Base-by-base conservation (phyloP, 2,329 filamentous ascomycete genomes). In the Phaeophleospora eucalypticola region DNA sequence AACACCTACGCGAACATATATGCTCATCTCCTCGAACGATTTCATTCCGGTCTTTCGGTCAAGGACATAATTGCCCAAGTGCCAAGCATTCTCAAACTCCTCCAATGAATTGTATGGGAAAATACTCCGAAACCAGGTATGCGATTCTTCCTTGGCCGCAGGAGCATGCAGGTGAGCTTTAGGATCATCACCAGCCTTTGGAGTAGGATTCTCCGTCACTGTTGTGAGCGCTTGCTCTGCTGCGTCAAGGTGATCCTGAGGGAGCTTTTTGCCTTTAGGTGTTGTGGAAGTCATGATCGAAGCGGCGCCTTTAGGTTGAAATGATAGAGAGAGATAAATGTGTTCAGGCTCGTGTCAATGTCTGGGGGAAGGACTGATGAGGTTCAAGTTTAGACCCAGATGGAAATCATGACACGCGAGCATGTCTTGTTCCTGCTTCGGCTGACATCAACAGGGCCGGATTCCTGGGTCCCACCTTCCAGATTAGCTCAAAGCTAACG, bases 41-140 rank as follows among this genome's bases (percentile, higher is more conserved):
- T 68, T 71, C 43, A 62, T 42, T n/a, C 68, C 65, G 0, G 68
- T 71, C 37, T 58, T 39, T 19, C 68, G 64, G 51, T 71, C 67
- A 20, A 71, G 63, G 34, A 72, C 68, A 56, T 71, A 72, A 58
- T 72, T 72, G 32, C 70, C 70, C 52, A 71, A 51, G 44, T 72
- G 68, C 56, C 62, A 70, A 10, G 59, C 51, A 8, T 45, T 56
- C 43, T 71, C 68, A 38, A 69, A 51, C 10, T 62, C 57, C 43
- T 68, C 56, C 21, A 69, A 52, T 15, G 49, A 52, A 17, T 53
- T 40, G 27, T 58, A 57, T 2, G 58, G 56, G 41, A 62, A 60
- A 41, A 61, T 36, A 19, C 49, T 39, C 15, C 53, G 52, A 16
- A 63, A 46, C 49, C 52, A 58, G 12, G 36, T 24, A 35, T 58